Base-by-base conservation (phyloP, 176 grass and related monocot genomes). In the Eleusine indica region DNA sequence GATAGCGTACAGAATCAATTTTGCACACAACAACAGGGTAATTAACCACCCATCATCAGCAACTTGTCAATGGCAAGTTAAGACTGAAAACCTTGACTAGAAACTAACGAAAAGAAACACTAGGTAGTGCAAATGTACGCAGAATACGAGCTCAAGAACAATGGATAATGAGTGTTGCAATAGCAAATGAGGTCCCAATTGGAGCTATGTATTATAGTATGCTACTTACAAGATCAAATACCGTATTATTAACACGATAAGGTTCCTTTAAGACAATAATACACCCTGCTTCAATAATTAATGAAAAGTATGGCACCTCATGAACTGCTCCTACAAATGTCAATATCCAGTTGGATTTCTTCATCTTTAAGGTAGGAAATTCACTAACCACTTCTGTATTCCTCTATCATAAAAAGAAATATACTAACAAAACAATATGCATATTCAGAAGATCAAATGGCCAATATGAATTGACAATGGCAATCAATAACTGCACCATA, bases 341-440 rank as follows among this genome's bases (percentile, higher is more conserved):
- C 21, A 71, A 40, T 66, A 72, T n/a, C 13, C 19, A 10, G 14
- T 30, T 81, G 19, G 32, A 42, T 41, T 76, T 39, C 58, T 19
- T n/a, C 51, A 32, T 66, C 0, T 1, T 13, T 19, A 72, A 67
- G 13, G 18, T 73, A 49, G 11, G 58, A 2, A 66, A 28, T 25
- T 81, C 76, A 58, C 16, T 73, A 72, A 7, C 39, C 9, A 66
- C 21, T 60, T n/a, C 1, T 76, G 17, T 15, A 71, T 43, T 25
- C 4, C 30, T 54, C 44, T n/a, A n/a, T 39, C 65, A 68, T 52
- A 68, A 68, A 9, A 68, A 19, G 18, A 56, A 28, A 68, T 0
- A 17, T 12, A 81, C 12, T 57, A 81, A 42, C 14, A 71, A 70
- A 60, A 81, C 32, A 57, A 64, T 64, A 73, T 21, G 19, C 43